phyloP scores from a whole-genome alignment of 1,284 basidiomycete species.

The Boletus subluridellus region DNA sequence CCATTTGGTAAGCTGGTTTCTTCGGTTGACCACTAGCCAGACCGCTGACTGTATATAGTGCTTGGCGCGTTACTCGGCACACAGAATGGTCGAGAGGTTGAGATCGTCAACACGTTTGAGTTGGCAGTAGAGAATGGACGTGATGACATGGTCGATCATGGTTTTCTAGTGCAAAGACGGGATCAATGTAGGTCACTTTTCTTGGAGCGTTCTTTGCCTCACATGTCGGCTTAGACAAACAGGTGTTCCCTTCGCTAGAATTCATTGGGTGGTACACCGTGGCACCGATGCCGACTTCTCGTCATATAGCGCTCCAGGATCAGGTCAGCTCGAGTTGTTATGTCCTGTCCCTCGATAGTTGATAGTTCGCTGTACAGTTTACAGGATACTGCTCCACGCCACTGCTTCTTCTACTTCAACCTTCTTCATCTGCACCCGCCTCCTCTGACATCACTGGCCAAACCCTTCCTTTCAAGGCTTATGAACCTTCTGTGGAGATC shows the following conservation, averaged over 20 bases:
- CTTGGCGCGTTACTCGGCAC: slow-evolving; percentile 93
- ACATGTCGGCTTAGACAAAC: slow-evolving; percentile 67
- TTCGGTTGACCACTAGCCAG: slow-evolving; percentile 1
- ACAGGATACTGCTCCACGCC: slow-evolving; percentile 71
- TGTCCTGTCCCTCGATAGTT: neutral
- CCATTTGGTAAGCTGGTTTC: slow-evolving; percentile 58
- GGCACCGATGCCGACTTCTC: slow-evolving; percentile 63
- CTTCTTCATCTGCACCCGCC: slow-evolving; percentile 47
- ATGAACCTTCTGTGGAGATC: slow-evolving; percentile 83
- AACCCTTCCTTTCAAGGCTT: slow-evolving; percentile 83
- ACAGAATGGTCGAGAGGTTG: slow-evolving; percentile 89
- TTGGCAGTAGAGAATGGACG: slow-evolving; percentile 60
- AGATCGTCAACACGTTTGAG: slow-evolving; percentile 96
- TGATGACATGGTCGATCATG: slow-evolving; percentile 66
- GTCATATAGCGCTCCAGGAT: slow-evolving; percentile 80
- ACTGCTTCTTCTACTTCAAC: slow-evolving; percentile 69
- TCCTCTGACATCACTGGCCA: slow-evolving; percentile 58
- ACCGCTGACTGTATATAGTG: slow-evolving; percentile 47
- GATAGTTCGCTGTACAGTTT: slow-evolving; percentile 46
- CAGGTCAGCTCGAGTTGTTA: slow-evolving; percentile 51
- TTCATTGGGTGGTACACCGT: slow-evolving; percentile 98
- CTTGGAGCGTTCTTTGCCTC: slow-evolving; percentile 6
- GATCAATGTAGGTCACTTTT: slow-evolving; percentile 75
- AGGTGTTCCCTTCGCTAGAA: slow-evolving; percentile 95
- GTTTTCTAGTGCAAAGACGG: slow-evolving; percentile 76